Evolutionary conservation across 2,329 filamentous ascomycete genomes (phyloP), one percentile per base, ranked within the genome.

Genomic region (Podosphaera fusca): DNA sequence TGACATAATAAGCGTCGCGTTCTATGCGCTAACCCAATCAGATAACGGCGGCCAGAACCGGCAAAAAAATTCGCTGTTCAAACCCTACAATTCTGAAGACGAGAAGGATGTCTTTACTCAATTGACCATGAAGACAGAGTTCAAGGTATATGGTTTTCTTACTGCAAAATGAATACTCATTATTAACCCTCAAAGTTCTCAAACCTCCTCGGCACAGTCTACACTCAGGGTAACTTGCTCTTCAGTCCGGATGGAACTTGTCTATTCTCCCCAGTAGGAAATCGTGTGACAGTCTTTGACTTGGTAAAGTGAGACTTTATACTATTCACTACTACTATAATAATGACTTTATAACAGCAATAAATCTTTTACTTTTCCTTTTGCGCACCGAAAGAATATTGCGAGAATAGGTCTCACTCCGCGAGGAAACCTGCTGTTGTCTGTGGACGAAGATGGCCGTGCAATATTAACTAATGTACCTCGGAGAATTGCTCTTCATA

Each of bases 231-330:
- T 72, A 98, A 96, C 70, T 79, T 98, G 67, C 78, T 95, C 68
- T 98, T 94, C 75, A 94, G 87, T 65, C 87, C 89, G 60, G 90
- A 98, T 78, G 94, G 94, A 68, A 92, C 87, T 65, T 90, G 87
- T 72, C 78, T 98, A 62, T 86, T 94, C 66, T 98, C 92, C 50
- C 94, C 92, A 6, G 92, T 98, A 56, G 92, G 92, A 68, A 98
- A 96, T 72, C 78, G 88, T 67, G 88, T 98, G 60, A 87, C 90
- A 1, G 85, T 96, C 56, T 98, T 98, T 70, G 90, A 98, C 69
- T 76, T 98, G 51, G 85, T 95, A 66, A 89, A 96, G 88, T 94
- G 58, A n/a, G 57, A 2, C 12, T 50, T 60, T 30, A 4, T 3
- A 33, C 61, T 55, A 31, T 34, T 7, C 21, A 35, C 35, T 33